Percentiles rank a stretch among this genome's conserved stretches.
These are phyloP conservation scores for Phlyctochytrium planicorne DNA, from an alignment of 192 early-diverging fungal genomes.

Conservation along the genomic window DNA sequence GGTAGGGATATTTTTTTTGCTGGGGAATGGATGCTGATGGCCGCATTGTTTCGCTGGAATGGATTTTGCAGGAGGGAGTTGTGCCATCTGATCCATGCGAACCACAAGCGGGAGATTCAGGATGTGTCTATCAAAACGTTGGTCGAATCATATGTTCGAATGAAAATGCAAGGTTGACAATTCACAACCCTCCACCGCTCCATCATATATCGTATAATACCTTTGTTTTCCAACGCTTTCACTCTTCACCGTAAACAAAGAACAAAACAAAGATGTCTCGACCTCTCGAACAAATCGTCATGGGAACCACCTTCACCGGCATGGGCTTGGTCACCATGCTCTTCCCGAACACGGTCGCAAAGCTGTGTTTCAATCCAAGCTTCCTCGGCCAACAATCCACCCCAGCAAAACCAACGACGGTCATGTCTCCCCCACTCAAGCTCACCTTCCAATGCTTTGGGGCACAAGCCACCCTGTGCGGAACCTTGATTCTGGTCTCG, in stretches of 20 bases:
- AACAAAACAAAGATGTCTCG: no score
- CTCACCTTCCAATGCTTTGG: conserved; percentile 23
- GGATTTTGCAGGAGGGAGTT: neutral
- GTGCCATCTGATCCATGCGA: neutral
- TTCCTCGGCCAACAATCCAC: no score
- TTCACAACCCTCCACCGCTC: no score
- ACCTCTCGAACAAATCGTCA: no score
- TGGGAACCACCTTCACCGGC: conserved; percentile 22
- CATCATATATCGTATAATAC: no score
- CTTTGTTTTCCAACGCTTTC: no score
- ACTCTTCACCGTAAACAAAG: no score
- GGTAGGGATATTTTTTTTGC: no score
- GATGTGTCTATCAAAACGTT: neutral
- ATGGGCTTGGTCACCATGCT: conserved; percentile 23
- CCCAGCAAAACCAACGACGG: neutral
- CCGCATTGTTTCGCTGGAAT: no score
- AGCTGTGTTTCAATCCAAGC: neutral
- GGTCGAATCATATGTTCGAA: neutral
- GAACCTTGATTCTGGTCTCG: neutral
- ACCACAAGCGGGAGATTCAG: neutral
- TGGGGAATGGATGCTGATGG: no score
- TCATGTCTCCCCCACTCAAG: conserved; percentile 1
- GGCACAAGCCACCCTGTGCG: conserved; percentile 19
- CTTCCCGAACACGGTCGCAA: conserved; percentile 14
- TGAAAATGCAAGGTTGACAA: no score